Evolutionary conservation across 1,139 yeast species (phyloP), one percentile per base, ranked within the genome.

Genomic region (Hanseniaspora uvarum): DNA sequence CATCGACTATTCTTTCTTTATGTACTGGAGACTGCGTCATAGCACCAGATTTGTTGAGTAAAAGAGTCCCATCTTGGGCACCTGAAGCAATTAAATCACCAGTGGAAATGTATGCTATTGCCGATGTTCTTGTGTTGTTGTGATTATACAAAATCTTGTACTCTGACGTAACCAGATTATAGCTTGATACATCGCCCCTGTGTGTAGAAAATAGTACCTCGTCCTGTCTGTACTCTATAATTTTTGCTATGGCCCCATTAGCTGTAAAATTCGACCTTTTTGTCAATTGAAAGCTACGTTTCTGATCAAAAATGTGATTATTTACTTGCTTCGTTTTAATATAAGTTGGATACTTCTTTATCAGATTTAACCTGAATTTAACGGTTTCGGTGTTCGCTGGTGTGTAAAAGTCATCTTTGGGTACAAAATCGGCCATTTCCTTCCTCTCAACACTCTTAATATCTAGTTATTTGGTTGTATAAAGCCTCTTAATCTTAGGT

Each of bases 361-460:
- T 74, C 0, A 89, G 73, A 1, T 60, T 58, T 40, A 69, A 65
- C 52, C 97, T 73, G 0, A 80, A 74, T 1, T 72, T 69, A n/a
- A 75, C 68, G 19, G 88, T 67, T n/a, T 73, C 77, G 6, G 70
- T 69, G 0, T 77, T 67, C 0, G 95, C 96, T 0, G 94, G 94
- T 0, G 96, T 87, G 63, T 81, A 87, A 63, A 84, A 87, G 57
- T 86, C 95, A 23, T 84, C 84, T 3, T 77, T 83, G 4, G 73
- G 79, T 0, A 71, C 78, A 0, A 68, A 74, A 1, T 69, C 75
- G 3, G 57, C 64, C 70, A 3, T 38, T 21, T n/a, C n/a, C n/a
- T n/a, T n/a, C n/a, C n/a, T n/a, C n/a, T n/a, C n/a, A n/a, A n/a
- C 28, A 26, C 5, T 26, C 28, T 26, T 26, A 26, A 26, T 26